Conservation (phyloP, 805 yeast genomes). For the Pichia thaimueangensis region DNA sequence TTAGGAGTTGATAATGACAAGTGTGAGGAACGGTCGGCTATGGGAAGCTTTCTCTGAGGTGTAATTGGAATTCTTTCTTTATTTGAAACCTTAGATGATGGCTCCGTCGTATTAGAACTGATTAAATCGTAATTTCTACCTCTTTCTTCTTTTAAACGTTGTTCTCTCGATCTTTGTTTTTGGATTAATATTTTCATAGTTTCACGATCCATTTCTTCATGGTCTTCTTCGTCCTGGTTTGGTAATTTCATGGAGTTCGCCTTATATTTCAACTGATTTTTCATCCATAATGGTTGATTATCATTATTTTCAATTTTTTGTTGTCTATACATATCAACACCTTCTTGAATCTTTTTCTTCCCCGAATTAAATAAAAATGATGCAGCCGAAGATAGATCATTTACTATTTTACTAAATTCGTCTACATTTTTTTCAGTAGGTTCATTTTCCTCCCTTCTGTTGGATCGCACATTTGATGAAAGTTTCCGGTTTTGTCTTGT, state of each 20-base stretch:
- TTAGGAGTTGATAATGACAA: no score
- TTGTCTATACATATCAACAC: constrained; percentile 50
- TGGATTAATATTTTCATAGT: constrained; percentile 30
- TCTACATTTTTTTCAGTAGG: constrained; percentile 16
- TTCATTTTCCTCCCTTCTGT: neutral
- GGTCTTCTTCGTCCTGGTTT: constrained; percentile 38
- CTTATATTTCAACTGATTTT: constrained; percentile 44
- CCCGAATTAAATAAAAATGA: constrained; percentile 53
- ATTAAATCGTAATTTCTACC: constrained; percentile 3
- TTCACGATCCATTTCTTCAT: constrained; percentile 31
- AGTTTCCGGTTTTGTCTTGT: neutral
- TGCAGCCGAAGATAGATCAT: constrained; percentile 55
- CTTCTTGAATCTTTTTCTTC: constrained; percentile 52
- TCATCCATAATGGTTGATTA: constrained; percentile 71
- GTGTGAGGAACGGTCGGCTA: no score
- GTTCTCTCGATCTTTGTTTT: constrained; percentile 16
- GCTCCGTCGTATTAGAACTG: neutral
- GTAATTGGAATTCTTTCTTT: no score
- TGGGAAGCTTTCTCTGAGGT: no score
- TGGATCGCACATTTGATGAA: neutral
- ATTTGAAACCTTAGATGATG: neutral
- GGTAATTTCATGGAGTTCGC: constrained; percentile 30
- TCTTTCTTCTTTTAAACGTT: neutral
- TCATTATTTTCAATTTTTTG: constrained; percentile 26
- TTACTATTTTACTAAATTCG: constrained; percentile 37